Base-by-base conservation (phyloP, 2,329 filamentous ascomycete species). In the Colletotrichum costaricense region DNA sequence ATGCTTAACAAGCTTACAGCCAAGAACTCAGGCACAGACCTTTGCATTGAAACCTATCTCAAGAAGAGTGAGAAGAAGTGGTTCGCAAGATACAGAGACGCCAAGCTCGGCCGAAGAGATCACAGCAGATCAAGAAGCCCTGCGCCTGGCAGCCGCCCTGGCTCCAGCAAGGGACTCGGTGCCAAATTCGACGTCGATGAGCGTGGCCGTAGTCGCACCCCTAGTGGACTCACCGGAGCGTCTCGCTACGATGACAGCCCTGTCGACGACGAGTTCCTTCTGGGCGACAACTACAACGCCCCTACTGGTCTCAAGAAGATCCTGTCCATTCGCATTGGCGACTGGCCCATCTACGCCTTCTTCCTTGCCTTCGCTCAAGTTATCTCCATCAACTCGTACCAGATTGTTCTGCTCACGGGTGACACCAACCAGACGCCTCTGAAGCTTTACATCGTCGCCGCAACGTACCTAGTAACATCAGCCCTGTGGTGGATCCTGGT, bases 11-110 rank as follows among this genome's bases (percentile, higher is more conserved):
- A 81, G 2, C 82, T 93, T 19, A 80, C 78, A 58, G 89, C 88
- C 9, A 84, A 86, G 74, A 91, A 88, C 73, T 92, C 90, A 0
- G 87, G 89, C 73, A 86, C 82, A 1, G 84, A 88, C 38, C 82
- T 92, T 9, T 93, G 91, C 77, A 92, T 93, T 69, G 91, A 93
- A 76, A 86, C 91, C 54, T 93, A 89, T 78, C 82, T 93, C 14
- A 86, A 88, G 73, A 90, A 90, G 78, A 91, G 89, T 28, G 91
- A 93, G 80, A 92, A 92, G 83, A 86, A 90, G 75, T 93, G 91
- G 91, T 93, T 91, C 77, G 84, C 86, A 68, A 83, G 86, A 38
- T 88, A 91, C 78, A 85, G 90, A 64, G 84, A 90, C 74, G 90
- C 88, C 58, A 89, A 89, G 78, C 86, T 92, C 70, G 89, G 88